These are phyloP conservation scores for Collybia sordida DNA, from an alignment of 768 basidiomycete species.

Conservation along the genomic window DNA sequence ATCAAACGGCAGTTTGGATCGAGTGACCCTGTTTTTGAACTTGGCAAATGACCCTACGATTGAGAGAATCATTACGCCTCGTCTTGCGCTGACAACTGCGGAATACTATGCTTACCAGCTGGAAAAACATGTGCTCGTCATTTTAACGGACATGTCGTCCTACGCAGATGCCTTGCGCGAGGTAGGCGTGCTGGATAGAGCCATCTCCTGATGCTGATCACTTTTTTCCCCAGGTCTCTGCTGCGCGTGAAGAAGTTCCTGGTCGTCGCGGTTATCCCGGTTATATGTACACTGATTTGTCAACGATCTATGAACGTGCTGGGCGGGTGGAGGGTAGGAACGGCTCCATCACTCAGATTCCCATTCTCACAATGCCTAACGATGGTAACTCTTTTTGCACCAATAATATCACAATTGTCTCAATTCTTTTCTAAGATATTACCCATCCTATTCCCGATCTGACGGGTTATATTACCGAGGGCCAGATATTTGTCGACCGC, in stretches of 20 bases:
- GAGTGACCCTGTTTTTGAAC: constrained; percentile 98
- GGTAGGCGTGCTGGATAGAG: constrained; percentile 40
- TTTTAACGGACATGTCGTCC: constrained; percentile 98
- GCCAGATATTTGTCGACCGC: constrained; percentile 98
- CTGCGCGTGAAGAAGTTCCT: constrained; percentile 98
- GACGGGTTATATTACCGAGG: constrained; percentile 99
- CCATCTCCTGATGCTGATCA: constrained; percentile 5
- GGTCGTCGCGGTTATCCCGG: constrained; percentile 98
- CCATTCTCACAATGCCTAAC: constrained; percentile 99
- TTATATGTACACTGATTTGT: constrained; percentile 99
- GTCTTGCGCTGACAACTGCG: constrained; percentile 95
- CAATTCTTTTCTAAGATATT: constrained; percentile 65
- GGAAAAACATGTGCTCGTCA: constrained; percentile 99
- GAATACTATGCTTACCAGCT: constrained; percentile 99
- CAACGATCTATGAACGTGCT: constrained; percentile 99
- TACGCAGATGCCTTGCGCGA: constrained; percentile 97
- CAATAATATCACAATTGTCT: constrained; percentile 13
- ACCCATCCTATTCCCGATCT: constrained; percentile 99
- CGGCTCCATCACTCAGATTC: constrained; percentile 99
- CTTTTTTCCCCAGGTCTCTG: constrained; percentile 69
- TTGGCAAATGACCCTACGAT: constrained; percentile 99
- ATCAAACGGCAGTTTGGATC: constrained; percentile 95
- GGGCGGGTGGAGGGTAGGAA: constrained; percentile 97
- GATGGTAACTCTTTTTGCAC: constrained; percentile 65
- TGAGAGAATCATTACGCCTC: constrained; percentile 99